phyloP scores from a whole-genome alignment of 306 rosid species.

The Malus sieversii region DNA sequence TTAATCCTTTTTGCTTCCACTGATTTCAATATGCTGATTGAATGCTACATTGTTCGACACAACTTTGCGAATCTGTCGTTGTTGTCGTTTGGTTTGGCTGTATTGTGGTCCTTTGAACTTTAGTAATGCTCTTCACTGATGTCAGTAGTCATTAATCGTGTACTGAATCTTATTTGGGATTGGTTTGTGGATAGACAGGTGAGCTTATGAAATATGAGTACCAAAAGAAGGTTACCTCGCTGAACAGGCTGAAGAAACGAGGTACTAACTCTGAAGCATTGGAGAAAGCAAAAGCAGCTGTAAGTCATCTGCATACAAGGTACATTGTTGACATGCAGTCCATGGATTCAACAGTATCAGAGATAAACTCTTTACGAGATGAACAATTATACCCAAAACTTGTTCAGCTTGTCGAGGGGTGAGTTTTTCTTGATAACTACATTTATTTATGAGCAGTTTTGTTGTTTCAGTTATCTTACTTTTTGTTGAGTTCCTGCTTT shows the following conservation, averaged over 20 bases:
- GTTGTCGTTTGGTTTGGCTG: background rate
- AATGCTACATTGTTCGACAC: background rate
- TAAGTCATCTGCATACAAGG: slow-evolving; percentile 92
- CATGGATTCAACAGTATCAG: slow-evolving; percentile 93
- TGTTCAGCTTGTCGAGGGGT: slow-evolving; percentile 82
- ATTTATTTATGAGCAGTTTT: background rate
- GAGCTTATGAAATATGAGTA: slow-evolving; percentile 86
- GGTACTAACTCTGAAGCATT: slow-evolving; percentile 58
- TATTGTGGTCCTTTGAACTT: background rate
- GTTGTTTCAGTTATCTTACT: background rate
- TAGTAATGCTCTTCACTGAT: background rate
- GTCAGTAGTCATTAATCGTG: background rate
- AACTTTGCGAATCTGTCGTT: background rate
- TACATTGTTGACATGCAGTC: slow-evolving; percentile 98
- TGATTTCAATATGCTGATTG: background rate
- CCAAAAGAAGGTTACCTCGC: slow-evolving; percentile 70
- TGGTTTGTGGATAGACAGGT: slow-evolving; percentile 64
- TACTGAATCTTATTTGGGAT: slow-evolving; percentile 10
- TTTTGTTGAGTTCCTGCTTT: background rate
- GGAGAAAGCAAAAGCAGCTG: slow-evolving; percentile 87
- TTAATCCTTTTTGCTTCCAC: background rate
- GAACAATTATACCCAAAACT: slow-evolving; percentile 78
- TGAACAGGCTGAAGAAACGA: slow-evolving; percentile 68
- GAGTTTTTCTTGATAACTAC: slow-evolving; percentile 22
- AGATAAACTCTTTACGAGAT: slow-evolving; percentile 84